A percentile compares a stretch with the other conserved stretches of the same genome.
phyloP scores from a whole-genome alignment of 2,329 filamentous ascomycete genomes.

The Cercospora sp. region DNA sequence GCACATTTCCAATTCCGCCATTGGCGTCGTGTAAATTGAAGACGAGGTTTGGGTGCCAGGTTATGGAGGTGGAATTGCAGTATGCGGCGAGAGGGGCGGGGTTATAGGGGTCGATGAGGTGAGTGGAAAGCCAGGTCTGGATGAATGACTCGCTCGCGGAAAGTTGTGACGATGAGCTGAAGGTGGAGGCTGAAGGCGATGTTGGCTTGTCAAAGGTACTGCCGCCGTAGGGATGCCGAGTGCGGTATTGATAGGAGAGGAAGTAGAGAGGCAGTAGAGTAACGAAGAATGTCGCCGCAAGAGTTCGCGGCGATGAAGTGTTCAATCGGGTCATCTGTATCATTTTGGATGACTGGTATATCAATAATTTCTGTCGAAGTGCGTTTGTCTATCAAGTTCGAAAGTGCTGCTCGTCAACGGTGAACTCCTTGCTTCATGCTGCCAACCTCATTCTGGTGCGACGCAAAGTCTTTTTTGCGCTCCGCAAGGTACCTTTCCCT shows the following conservation, averaged over 20 bases:
- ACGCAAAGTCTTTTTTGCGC: not conserved
- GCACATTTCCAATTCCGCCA: conserved; percentile 44
- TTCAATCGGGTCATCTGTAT: not conserved
- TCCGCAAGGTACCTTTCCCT: not conserved
- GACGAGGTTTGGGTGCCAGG: conserved; percentile 46
- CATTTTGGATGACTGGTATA: not conserved
- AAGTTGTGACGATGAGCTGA: not conserved
- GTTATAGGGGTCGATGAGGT: conserved; percentile 30
- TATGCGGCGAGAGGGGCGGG: conserved; percentile 27
- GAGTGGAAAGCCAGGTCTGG: conserved; percentile 30
- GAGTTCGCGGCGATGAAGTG: not conserved
- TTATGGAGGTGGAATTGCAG: conserved; percentile 40
- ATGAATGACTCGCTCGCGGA: conserved; percentile 26
- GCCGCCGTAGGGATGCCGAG: conserved; percentile 20
- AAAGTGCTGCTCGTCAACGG: not conserved
- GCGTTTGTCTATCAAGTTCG: not conserved
- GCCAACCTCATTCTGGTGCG: not conserved
- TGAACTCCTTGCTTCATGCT: conserved; percentile 7
- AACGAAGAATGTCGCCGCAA: not conserved
- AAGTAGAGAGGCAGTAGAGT: conserved; percentile 29
- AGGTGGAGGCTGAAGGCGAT: not conserved
- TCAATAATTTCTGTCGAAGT: not conserved
- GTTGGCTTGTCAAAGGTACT: not conserved
- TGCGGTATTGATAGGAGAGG: conserved; percentile 28
- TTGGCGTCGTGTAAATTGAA: conserved; percentile 48